A percentile compares a stretch with the other conserved stretches of the same genome.
Evolutionary conservation across 2,329 filamentous ascomycete genomes (phyloP).

Genomic region (Furcasterigmium furcatum): DNA sequence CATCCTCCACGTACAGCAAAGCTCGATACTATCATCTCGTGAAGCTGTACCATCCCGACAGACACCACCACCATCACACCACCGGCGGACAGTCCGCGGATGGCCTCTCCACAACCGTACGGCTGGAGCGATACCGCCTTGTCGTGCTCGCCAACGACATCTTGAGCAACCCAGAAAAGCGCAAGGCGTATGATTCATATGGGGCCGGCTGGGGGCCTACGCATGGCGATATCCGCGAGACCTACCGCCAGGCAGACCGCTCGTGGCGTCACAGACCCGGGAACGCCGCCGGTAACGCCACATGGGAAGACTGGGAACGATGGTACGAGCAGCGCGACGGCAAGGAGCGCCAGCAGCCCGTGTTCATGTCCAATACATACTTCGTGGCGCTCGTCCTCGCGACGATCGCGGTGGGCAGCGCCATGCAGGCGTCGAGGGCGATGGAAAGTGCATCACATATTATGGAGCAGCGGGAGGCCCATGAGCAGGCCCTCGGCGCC

Average conservation of each 20-base stretch:
- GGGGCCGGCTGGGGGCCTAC: slow-evolving; percentile 77
- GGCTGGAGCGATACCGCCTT: slow-evolving; percentile 86
- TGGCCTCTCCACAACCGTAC: slow-evolving; percentile 49
- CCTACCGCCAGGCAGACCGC: slow-evolving; percentile 37
- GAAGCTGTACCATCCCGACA: slow-evolving; percentile 94
- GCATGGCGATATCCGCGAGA: slow-evolving; percentile 40
- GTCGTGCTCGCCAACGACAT: slow-evolving; percentile 86
- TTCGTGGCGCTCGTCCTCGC: slow-evolving; percentile 73
- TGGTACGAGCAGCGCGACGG: slow-evolving; percentile 61
- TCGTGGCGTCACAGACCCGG: slow-evolving; percentile 46
- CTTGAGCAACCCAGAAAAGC: slow-evolving; percentile 75
- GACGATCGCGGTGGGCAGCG: slow-evolving; percentile 60
- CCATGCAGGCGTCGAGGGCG: slow-evolving; percentile 70
- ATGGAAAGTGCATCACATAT: slow-evolving; percentile 58
- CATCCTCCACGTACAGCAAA: slow-evolving; percentile 71
- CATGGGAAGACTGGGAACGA: slow-evolving; percentile 96
- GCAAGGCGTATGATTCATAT: slow-evolving; percentile 76
- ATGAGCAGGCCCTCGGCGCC: slow-evolving; percentile 63
- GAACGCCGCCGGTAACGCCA: slow-evolving; percentile 68
- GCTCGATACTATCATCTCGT: slow-evolving; percentile 83
- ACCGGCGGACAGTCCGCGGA: slow-evolving; percentile 40
- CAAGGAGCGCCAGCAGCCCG: slow-evolving; percentile 40
- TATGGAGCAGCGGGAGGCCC: slow-evolving; percentile 63
- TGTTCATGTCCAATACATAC: slow-evolving; percentile 74
- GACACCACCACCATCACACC: slow-evolving; percentile 54